A percentile compares a stretch with the other conserved stretches of the same genome.
Evolutionary conservation across 306 rosid genomes (phyloP).

Genomic region (Vigna angularis): DNA sequence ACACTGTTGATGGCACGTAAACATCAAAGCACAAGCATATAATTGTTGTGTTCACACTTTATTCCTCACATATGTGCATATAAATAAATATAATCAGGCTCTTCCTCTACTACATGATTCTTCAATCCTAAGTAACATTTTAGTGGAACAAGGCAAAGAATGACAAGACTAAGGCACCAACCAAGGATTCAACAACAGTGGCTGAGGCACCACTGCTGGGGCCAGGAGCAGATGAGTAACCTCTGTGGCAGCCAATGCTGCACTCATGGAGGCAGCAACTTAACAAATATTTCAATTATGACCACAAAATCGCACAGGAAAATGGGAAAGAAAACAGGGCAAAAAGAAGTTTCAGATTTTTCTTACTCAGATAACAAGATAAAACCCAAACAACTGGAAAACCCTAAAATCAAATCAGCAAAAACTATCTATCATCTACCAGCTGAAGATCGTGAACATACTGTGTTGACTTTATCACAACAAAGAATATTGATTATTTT

Average conservation of each 20-base stretch:
- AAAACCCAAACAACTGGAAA: no score
- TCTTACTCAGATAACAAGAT: no score
- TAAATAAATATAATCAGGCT: neutral
- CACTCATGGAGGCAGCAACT: conserved; percentile 51
- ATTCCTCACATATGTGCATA: neutral
- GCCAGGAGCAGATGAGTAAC: conserved; percentile 46
- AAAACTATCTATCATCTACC: no score
- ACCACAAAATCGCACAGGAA: no score
- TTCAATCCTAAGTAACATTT: conserved; percentile 5
- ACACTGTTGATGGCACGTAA: neutral
- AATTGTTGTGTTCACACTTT: conserved; percentile 12
- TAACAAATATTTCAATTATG: no score
- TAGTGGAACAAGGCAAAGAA: conserved; percentile 60
- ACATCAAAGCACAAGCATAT: neutral
- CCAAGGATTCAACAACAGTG: conserved; percentile 54
- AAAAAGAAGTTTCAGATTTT: no score
- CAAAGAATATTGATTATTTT: no score
- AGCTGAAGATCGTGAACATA: no score
- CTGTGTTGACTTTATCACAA: no score
- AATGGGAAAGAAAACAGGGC: no score
- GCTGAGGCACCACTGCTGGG: conserved; percentile 49
- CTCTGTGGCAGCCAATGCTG: conserved; percentile 45
- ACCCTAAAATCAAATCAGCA: no score
- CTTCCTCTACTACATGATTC: neutral
- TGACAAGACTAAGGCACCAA: conserved; percentile 61